Evolutionary conservation across 2,329 filamentous ascomycete species (phyloP).

Genomic region (Clonostachys solani): DNA sequence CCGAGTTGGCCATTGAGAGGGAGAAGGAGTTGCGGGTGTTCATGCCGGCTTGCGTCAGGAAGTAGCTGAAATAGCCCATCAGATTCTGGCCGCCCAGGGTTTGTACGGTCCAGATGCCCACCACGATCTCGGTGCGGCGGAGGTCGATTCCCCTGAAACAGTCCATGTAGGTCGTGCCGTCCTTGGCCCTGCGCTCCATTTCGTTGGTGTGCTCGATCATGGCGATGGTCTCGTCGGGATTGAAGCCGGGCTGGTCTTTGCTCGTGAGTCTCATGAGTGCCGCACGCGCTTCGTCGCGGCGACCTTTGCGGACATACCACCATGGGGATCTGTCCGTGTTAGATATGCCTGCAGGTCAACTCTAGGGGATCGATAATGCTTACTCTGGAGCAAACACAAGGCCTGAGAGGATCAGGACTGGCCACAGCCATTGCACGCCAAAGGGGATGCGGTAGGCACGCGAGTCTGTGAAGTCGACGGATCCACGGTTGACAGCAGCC

Average conservation of each 20-base stretch:
- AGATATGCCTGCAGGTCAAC: neutral
- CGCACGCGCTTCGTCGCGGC: constrained; percentile 30
- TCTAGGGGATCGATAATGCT: constrained; percentile 4
- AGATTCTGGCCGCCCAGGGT: constrained; percentile 41
- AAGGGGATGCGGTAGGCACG: constrained; percentile 48
- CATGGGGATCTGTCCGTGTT: constrained; percentile 35
- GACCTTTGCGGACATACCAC: constrained; percentile 42
- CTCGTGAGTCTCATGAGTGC: constrained; percentile 36
- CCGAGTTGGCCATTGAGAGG: constrained; percentile 41
- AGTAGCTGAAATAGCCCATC: constrained; percentile 44
- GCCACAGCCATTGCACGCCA: constrained; percentile 49
- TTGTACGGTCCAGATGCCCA: constrained; percentile 43
- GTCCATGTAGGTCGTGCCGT: constrained; percentile 40
- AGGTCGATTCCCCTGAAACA: constrained; percentile 48
- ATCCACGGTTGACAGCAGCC: constrained; percentile 38
- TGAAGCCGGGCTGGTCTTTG: constrained; percentile 28
- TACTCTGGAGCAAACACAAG: constrained; percentile 43
- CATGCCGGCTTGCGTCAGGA: constrained; percentile 40
- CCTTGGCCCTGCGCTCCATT: constrained; percentile 35
- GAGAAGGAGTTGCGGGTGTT: constrained; percentile 35
- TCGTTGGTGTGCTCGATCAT: constrained; percentile 52
- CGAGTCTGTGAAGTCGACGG: constrained; percentile 29
- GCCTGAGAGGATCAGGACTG: constrained; percentile 37
- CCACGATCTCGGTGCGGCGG: constrained; percentile 48
- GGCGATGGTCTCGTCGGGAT: constrained; percentile 41